A percentile compares a stretch with the other conserved stretches of the same genome.
phyloP scores from a whole-genome alignment of 495 filamentous ascomycete genomes.

The Bombardia bombarda region DNA sequence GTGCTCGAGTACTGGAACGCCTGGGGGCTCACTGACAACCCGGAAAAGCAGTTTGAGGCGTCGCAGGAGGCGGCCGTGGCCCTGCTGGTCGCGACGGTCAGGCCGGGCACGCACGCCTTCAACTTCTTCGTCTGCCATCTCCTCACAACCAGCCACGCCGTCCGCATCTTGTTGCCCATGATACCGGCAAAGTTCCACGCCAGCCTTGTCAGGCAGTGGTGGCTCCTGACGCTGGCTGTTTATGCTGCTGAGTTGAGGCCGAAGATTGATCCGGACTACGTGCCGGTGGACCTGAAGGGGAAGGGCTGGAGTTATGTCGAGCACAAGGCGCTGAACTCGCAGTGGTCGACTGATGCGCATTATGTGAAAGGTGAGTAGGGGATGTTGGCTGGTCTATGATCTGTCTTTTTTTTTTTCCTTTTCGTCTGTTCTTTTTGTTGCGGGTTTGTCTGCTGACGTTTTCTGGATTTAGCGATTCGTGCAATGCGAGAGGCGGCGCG shows the following conservation, averaged over 20 bases:
- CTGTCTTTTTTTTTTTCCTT: background rate
- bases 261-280: slow-evolving; percentile 53
- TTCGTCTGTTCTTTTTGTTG: background rate
- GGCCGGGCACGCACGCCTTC: slow-evolving; percentile 53
- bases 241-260: slow-evolving; percentile 73
- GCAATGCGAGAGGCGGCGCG: slow-evolving; percentile 64
- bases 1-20: slow-evolving; percentile 84
- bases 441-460: slow-evolving; percentile 14
- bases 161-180: slow-evolving; percentile 73
- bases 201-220: slow-evolving; percentile 73
- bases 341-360: slow-evolving; percentile 63
- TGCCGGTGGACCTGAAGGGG: slow-evolving; percentile 53
- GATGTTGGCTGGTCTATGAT: background rate
- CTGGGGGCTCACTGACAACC: slow-evolving; percentile 55
- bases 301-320: slow-evolving; percentile 72
- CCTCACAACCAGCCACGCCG: slow-evolving; percentile 78
- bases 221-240: slow-evolving; percentile 69
- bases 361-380: slow-evolving; percentile 59
- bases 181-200: slow-evolving; percentile 67
- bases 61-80: slow-evolving; percentile 70
- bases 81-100: slow-evolving; percentile 56
- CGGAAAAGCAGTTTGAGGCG: slow-evolving; percentile 62
- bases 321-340: slow-evolving; percentile 55
- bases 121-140: slow-evolving; percentile 83
- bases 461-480: slow-evolving; percentile 46